Evolutionary conservation across 192 early-diverging fungal species (phyloP).

Genomic region (Coemansia umbellata): DNA sequence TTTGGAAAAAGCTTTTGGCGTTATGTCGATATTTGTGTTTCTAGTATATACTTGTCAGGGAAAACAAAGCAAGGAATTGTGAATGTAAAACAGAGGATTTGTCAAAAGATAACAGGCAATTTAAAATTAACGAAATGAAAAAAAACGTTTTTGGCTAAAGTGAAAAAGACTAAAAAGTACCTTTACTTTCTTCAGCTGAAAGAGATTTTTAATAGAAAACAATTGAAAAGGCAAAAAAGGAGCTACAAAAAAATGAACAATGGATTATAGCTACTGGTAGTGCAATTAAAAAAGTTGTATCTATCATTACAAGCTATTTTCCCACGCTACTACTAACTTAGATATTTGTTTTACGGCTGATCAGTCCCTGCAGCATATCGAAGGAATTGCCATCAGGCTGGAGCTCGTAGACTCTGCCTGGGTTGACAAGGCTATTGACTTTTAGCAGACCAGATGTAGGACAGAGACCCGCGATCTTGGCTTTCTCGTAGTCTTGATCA

Average conservation of each 20-base stretch:
- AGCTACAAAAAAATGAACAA: not conserved
- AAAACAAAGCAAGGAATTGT: too few relatives aligned
- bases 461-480: slow-evolving; percentile 74
- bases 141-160: not conserved
- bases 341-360: slow-evolving; percentile 57
- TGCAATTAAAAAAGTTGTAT: too few relatives aligned
- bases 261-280: too few relatives aligned
- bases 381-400: slow-evolving; percentile 98
- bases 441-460: slow-evolving; percentile 67
- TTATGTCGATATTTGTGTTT: too few relatives aligned
- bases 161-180: too few relatives aligned
- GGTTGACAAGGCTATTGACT: slow-evolving; percentile 59
- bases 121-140: not conserved
- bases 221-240: not conserved
- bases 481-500: slow-evolving; percentile 56
- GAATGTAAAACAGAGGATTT: too few relatives aligned
- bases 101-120: too few relatives aligned
- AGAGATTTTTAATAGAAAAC: not conserved
- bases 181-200: not conserved
- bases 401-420: slow-evolving; percentile 59
- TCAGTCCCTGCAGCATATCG: slow-evolving; percentile 93
- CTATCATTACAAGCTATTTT: too few relatives aligned
- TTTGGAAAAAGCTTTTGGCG: too few relatives aligned
- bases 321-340: too few relatives aligned
- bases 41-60: too few relatives aligned